Percentiles rank a stretch among this genome's conserved stretches.
These are phyloP conservation scores for Penicillium sp. DNA, from an alignment of 2,329 filamentous ascomycete species.

Conservation along the genomic window DNA sequence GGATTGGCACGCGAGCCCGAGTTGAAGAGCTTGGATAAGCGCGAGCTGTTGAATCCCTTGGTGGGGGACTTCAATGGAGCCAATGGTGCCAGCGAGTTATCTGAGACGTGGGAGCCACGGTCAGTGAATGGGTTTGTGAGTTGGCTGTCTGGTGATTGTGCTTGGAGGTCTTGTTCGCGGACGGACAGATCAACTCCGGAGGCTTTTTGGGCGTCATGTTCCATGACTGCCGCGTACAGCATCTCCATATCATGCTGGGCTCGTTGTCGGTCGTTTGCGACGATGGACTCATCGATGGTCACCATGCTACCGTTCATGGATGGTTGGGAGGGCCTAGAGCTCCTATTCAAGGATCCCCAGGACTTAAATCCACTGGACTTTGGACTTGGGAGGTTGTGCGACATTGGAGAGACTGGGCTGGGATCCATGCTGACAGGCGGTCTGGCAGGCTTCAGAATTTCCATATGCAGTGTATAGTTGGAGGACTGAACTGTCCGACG, in stretches of 20 bases:
- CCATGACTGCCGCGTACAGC: conserved; percentile 89
- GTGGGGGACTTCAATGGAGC: conserved; percentile 26
- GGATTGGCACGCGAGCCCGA: conserved; percentile 41
- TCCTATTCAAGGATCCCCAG: conserved; percentile 39
- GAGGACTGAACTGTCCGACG: conserved; percentile 53
- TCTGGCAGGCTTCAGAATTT: conserved; percentile 54
- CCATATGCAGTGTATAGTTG: conserved; percentile 54
- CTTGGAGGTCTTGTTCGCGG: conserved; percentile 18
- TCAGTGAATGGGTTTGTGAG: conserved; percentile 32
- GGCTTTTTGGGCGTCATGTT: conserved; percentile 66
- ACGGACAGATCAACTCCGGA: conserved; percentile 23
- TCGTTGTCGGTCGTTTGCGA: conserved; percentile 71
- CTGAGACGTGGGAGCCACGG: conserved; percentile 28
- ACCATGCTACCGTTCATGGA: conserved; percentile 62
- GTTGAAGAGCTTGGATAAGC: conserved; percentile 45
- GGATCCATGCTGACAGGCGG: conserved; percentile 32
- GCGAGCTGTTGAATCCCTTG: conserved; percentile 32
- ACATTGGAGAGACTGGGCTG: conserved; percentile 37
- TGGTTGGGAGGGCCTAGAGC: conserved; percentile 32
- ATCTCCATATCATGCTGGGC: conserved; percentile 82
- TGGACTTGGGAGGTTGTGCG: conserved; percentile 36
- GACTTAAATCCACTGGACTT: conserved; percentile 38
- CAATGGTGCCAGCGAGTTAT: conserved; percentile 18
- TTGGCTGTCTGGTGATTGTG: conserved; percentile 27
- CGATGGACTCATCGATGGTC: conserved; percentile 73